Evolutionary conservation across 306 rosid species (phyloP), one percentile per base, ranked within the genome.

Genomic region (Sindora glabra): DNA sequence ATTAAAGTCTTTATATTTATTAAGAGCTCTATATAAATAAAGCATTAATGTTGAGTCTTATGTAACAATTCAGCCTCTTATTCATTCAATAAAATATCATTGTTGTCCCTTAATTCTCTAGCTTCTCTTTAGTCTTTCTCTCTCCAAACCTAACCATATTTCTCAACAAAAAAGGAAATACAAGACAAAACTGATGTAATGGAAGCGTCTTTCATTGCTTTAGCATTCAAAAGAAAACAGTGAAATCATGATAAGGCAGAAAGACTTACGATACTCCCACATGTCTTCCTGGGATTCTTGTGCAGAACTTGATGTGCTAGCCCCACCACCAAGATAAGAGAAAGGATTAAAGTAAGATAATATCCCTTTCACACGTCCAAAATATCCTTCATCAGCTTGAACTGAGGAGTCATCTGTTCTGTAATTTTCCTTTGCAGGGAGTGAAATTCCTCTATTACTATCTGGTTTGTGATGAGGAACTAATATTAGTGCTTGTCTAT

Each of bases 301-400:
- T 40, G 48, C 73, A 25, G 81, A 58, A 37, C 30, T 74, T 8
- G 79, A 48, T 29, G 84, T 23, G 68, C 64, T 62, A 38, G 56
- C 49, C 55, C 77, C 71, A 52, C 81, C 77, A 15, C 77, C 79
- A 21, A 82, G 45, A 75, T 82, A 82, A 36, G 84, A 78, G 47
- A 82, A 39, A 51, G 88, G 88, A 66, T 82, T 82, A 11, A 74
- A 27, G 65, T 64, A 82, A 57, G 88, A 78, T 32, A 78, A 47
- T 8, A 78, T 32, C 74, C 73, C 69, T 57, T 33, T 82, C 45
- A 26, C 62, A 26, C 45, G 53, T 17, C 65, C 48, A 50, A 82
- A 75, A 62, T 72, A 72, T 22, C 88, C 81, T 30, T 64, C 80
- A 10, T 37, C 62, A 45, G 52, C 75, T 70, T 56, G 81, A 49